A percentile compares a stretch with the other conserved stretches of the same genome.
phyloP scores from a whole-genome alignment of 352 stramenopile species.

The Globisporangium acanthophoron region DNA sequence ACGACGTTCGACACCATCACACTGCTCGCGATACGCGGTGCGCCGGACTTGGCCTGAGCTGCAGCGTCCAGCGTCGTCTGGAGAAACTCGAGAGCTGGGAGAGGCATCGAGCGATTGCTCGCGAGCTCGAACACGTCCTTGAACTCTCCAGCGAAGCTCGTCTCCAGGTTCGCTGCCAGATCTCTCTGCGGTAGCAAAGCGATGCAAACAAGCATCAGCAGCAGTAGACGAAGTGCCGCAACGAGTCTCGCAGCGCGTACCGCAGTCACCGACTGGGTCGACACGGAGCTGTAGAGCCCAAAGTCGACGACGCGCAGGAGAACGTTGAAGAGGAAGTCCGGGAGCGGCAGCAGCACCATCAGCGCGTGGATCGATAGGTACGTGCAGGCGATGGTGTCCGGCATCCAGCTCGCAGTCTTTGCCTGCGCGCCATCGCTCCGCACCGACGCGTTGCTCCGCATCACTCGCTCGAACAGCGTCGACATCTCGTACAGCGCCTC shows the following conservation, averaged over 20 bases:
- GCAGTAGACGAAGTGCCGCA: neutral
- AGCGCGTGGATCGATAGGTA: slow-evolving; percentile 56
- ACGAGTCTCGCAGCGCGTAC: slow-evolving; percentile 14
- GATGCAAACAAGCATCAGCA: slow-evolving; percentile 4
- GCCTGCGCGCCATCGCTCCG: neutral
- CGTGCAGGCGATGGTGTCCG: slow-evolving; percentile 53
- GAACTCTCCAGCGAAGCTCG: slow-evolving; percentile 62
- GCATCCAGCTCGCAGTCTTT: slow-evolving; percentile 23
- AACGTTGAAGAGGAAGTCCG: slow-evolving; percentile 65
- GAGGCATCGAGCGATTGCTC: slow-evolving; percentile 23
- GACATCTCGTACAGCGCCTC: slow-evolving; percentile 68
- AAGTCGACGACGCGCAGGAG: slow-evolving; percentile 56
- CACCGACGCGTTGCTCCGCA: slow-evolving; percentile 8
- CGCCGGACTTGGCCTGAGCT: slow-evolving; percentile 9
- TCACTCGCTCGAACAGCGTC: slow-evolving; percentile 43
- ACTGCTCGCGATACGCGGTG: slow-evolving; percentile 30
- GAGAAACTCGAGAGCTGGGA: slow-evolving; percentile 49
- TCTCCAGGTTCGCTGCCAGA: slow-evolving; percentile 34
- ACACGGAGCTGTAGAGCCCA: slow-evolving; percentile 29
- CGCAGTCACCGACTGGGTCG: slow-evolving; percentile 35
- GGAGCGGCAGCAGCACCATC: slow-evolving; percentile 69
- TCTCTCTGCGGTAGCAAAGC: slow-evolving; percentile 25
- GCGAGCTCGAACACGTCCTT: slow-evolving; percentile 76
- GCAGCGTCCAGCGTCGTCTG: slow-evolving; percentile 32
- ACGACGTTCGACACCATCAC: slow-evolving; percentile 46